Conservation (phyloP, 75 land plant species). For the Sequoia sempervirens region DNA sequence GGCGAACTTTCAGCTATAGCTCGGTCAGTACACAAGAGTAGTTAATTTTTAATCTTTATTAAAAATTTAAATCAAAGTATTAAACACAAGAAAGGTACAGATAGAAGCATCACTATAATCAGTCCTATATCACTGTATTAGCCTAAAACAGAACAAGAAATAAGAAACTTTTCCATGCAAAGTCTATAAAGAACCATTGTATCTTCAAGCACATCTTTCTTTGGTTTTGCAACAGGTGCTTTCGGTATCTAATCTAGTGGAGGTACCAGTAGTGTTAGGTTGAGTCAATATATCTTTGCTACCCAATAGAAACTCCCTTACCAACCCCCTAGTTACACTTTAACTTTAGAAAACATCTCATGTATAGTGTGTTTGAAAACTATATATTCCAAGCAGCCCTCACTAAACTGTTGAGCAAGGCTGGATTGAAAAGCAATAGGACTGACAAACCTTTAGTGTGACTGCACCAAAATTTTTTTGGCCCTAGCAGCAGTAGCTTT, state of each 20-base stretch:
- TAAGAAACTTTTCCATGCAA: neutral
- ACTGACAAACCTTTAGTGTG: too few species aligned
- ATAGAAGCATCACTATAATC: neutral
- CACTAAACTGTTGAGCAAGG: too few species aligned
- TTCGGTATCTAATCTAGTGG: neutral
- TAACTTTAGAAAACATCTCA: neutral
- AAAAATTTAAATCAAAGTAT: neutral
- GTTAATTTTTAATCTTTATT: conserved; percentile 3
- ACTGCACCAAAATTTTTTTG: too few species aligned
- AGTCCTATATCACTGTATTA: neutral
- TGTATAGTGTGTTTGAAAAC: neutral
- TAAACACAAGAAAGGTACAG: neutral
- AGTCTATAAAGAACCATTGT: neutral
- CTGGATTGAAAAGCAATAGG: too few species aligned
- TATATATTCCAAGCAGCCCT: neutral
- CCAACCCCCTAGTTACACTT: neutral
- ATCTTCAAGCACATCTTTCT: neutral
- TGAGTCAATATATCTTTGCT: neutral
- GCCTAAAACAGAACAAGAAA: neutral
- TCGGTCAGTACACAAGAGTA: conserved; percentile 38
- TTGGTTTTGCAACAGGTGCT: neutral
- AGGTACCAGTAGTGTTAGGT: neutral
- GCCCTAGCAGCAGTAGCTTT: too few species aligned
- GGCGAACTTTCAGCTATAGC: conserved; percentile 89
- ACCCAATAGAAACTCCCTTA: neutral